A percentile compares a stretch with the other conserved stretches of the same genome.
phyloP scores from a whole-genome alignment of 2,329 filamentous ascomycete genomes.

The Diaporthe citrichinensis region DNA sequence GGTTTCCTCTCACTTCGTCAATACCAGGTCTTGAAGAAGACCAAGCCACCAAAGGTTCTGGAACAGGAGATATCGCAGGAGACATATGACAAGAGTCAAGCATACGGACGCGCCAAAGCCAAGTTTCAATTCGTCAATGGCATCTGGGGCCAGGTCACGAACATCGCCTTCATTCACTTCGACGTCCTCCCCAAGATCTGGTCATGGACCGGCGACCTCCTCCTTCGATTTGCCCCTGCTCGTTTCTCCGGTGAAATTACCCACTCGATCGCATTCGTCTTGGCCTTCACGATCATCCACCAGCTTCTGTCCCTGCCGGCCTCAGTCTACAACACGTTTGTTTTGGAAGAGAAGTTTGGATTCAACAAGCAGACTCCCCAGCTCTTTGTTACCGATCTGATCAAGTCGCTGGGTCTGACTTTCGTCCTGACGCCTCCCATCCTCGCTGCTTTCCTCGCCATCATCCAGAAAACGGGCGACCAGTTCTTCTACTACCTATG shows the following conservation, averaged over 20 bases:
- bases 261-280: slow-evolving; percentile 92
- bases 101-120: slow-evolving; percentile 95
- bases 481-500: slow-evolving; percentile 99
- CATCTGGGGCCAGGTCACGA: slow-evolving; percentile 89
- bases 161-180: slow-evolving; percentile 89
- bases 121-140: slow-evolving; percentile 87
- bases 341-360: slow-evolving; percentile 95
- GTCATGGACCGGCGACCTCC: slow-evolving; percentile 81
- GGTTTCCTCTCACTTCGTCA: slow-evolving; percentile 91
- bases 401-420: slow-evolving; percentile 90
- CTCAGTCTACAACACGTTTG: slow-evolving; percentile 93
- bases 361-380: slow-evolving; percentile 98
- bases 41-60: slow-evolving; percentile 86
- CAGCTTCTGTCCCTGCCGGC: slow-evolving; percentile 84
- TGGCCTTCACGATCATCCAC: slow-evolving; percentile 86
- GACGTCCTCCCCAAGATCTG: slow-evolving; percentile 94
- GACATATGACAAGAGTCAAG: slow-evolving; percentile 94
- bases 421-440: slow-evolving; percentile 88
- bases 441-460: slow-evolving; percentile 91
- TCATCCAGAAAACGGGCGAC: slow-evolving; percentile 93
- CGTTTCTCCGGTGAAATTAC: slow-evolving; percentile 92
- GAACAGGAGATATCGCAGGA: slow-evolving; percentile 89
- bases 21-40: slow-evolving; percentile 86
- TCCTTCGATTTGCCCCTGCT: slow-evolving; percentile 80
- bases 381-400: slow-evolving; percentile 89